Evolutionary conservation across 2,329 filamentous ascomycete species (phyloP).

Genomic region (Aschersonia sp.): DNA sequence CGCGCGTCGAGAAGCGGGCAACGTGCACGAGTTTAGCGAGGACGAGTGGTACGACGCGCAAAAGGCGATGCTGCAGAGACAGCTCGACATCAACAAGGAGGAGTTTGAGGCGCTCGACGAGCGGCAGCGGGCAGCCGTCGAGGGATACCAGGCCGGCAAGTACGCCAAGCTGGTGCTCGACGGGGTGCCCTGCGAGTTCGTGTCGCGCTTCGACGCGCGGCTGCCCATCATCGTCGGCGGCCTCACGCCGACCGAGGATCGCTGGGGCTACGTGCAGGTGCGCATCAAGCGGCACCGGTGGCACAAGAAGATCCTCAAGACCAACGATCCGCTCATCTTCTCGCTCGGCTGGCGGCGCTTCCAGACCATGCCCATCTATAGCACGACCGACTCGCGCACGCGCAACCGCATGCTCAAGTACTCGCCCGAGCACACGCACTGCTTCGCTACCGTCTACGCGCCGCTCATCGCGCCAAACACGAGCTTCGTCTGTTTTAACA

Average conservation of each 20-base stretch:
- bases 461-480: conserved; percentile 92
- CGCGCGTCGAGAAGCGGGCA: conserved; percentile 53
- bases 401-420: conserved; percentile 98
- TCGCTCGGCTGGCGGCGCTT: conserved; percentile 93
- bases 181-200: conserved; percentile 82
- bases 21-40: conserved; percentile 75
- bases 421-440: conserved; percentile 98
- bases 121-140: conserved; percentile 65
- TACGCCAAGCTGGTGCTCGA: conserved; percentile 88
- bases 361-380: conserved; percentile 85
- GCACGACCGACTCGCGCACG: conserved; percentile 83
- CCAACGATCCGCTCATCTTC: conserved; percentile 93
- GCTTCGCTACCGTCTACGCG: conserved; percentile 89
- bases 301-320: conserved; percentile 99
- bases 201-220: conserved; percentile 64
- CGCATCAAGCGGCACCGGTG: conserved; percentile 95
- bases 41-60: conserved; percentile 98
- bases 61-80: conserved; percentile 88
- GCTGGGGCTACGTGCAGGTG: conserved; percentile 90
- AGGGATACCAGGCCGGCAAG: conserved; percentile 82
- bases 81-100: conserved; percentile 89
- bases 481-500: conserved; percentile 87
- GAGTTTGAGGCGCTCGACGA: conserved; percentile 86
- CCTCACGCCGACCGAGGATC: conserved; percentile 84
- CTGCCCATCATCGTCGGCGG: conserved; percentile 82